A percentile compares a stretch with the other conserved stretches of the same genome.
Evolutionary conservation across 176 grass and related monocot genomes (phyloP).

Genomic region (Olyra latifolia): DNA sequence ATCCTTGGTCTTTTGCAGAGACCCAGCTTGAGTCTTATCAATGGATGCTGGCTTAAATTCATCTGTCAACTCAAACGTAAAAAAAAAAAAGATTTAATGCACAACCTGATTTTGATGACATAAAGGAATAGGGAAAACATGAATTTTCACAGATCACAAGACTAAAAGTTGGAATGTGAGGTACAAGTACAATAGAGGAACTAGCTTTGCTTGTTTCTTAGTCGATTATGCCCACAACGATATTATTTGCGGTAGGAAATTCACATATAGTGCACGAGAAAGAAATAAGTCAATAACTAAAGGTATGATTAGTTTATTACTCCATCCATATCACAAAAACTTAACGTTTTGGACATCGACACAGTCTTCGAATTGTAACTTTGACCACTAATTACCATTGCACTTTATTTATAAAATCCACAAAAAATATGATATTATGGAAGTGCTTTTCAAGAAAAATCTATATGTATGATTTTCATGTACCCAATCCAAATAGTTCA

Average conservation of each 20-base stretch:
- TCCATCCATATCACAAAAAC: too few species aligned
- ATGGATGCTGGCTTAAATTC: constrained; percentile 99
- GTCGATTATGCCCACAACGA: not conserved
- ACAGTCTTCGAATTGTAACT: too few species aligned
- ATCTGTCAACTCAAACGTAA: constrained; percentile 54
- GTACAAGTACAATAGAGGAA: constrained; percentile 6
- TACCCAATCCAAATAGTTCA: too few species aligned
- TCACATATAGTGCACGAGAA: not conserved
- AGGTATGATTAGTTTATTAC: not conserved
- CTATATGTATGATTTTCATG: too few species aligned
- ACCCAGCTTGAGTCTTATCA: constrained; percentile 90
- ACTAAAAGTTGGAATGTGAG: not conserved
- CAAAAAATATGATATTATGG: too few species aligned
- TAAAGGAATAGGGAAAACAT: constrained; percentile 2
- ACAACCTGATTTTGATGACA: not conserved
- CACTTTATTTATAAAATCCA: too few species aligned
- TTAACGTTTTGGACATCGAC: too few species aligned
- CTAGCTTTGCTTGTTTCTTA: constrained; percentile 15
- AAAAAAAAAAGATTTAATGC: constrained; percentile 8
- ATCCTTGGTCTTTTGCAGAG: constrained; percentile 85
- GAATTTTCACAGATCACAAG: constrained; percentile 9
- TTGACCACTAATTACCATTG: too few species aligned
- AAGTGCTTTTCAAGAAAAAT: too few species aligned
- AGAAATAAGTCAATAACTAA: not conserved
- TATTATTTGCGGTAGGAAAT: constrained; percentile 5